These are phyloP conservation scores for Cutaneotrichosporon sp. DNA, from an alignment of 1,284 basidiomycete genomes.

Conservation along the genomic window DNA sequence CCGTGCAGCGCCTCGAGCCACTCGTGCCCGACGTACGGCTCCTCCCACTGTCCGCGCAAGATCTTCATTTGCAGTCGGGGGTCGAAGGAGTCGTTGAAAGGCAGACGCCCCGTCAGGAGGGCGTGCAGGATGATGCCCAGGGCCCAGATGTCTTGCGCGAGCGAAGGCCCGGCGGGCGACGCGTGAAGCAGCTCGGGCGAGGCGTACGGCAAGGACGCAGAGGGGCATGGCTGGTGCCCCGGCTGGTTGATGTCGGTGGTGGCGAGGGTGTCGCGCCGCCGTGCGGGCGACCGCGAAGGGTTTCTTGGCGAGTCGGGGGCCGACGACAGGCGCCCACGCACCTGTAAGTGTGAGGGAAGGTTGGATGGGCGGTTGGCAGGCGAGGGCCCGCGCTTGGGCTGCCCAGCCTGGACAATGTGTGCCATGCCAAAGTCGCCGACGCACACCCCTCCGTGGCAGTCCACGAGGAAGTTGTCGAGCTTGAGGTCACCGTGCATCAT, in stretches of 20 bases:
- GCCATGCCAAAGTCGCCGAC: constrained; percentile 54
- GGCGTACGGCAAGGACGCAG: constrained; percentile 87
- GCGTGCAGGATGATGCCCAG: constrained; percentile 83
- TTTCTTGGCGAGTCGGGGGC: constrained; percentile 1
- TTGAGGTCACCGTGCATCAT: constrained; percentile 93
- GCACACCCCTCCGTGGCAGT: constrained; percentile 65
- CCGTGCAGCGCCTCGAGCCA: constrained; percentile 72
- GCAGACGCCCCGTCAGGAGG: constrained; percentile 74
- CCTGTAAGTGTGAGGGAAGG: constrained; percentile 6
- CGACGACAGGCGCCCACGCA: constrained; percentile 3
- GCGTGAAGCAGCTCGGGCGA: constrained; percentile 72
- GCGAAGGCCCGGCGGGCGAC: constrained; percentile 43
- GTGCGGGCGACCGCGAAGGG: constrained; percentile 14
- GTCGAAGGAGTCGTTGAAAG: constrained; percentile 84
- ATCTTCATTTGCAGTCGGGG: constrained; percentile 89
- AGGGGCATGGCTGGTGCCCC: constrained; percentile 58
- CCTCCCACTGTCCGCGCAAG: constrained; percentile 66
- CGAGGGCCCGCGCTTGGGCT: constrained; percentile 14
- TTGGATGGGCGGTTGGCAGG: constrained; percentile 15
- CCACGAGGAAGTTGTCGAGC: constrained; percentile 92
- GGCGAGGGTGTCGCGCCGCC: constrained; percentile 17
- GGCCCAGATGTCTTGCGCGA: constrained; percentile 88
- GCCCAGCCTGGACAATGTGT: constrained; percentile 16
- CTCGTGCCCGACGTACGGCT: constrained; percentile 64
- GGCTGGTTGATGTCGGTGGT: not conserved